phyloP scores from a whole-genome alignment of 495 filamentous ascomycete genomes.

The Pseudevernia furfuracea region DNA sequence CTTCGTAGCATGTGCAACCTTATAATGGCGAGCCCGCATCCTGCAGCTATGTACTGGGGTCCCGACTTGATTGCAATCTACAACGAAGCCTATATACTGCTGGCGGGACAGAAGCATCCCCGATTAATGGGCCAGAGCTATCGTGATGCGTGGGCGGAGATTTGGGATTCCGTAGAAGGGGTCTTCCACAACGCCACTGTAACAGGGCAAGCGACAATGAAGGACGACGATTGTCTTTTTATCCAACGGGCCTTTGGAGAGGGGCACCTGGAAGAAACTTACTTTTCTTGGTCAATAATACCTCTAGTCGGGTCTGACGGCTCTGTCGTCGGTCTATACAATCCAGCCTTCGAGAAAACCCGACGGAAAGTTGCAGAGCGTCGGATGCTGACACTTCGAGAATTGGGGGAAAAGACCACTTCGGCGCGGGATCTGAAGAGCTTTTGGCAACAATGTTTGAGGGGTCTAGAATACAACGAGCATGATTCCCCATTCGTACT shows the following conservation, averaged over 20 bases:
- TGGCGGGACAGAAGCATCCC: constrained; percentile 65
- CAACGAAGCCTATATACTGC: constrained; percentile 61
- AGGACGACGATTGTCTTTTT: constrained; percentile 63
- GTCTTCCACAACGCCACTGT: constrained; percentile 50
- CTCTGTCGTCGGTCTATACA: constrained; percentile 56
- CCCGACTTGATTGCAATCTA: constrained; percentile 58
- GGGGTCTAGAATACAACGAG: constrained; percentile 53
- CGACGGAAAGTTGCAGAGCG: constrained; percentile 56
- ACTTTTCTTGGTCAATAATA: constrained; percentile 62
- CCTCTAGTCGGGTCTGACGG: constrained; percentile 58
- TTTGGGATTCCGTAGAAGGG: constrained; percentile 56
- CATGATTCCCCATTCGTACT: constrained; percentile 57
- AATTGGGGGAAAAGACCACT: constrained; percentile 61
- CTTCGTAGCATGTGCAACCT: constrained; percentile 57
- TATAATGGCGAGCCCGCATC: constrained; percentile 66
- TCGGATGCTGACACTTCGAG: constrained; percentile 58
- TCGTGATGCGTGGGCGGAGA: constrained; percentile 54
- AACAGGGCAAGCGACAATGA: constrained; percentile 63
- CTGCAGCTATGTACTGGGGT: constrained; percentile 68
- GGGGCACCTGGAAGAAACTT: constrained; percentile 58
- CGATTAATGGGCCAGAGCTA: constrained; percentile 60
- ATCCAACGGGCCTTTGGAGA: constrained; percentile 40
- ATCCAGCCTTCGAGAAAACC: constrained; percentile 63
- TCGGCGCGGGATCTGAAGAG: constrained; percentile 56
- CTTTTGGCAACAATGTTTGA: constrained; percentile 53